Evolutionary conservation across 2,329 filamentous ascomycete species (phyloP).

Genomic region (Trichoderma oligosporum): DNA sequence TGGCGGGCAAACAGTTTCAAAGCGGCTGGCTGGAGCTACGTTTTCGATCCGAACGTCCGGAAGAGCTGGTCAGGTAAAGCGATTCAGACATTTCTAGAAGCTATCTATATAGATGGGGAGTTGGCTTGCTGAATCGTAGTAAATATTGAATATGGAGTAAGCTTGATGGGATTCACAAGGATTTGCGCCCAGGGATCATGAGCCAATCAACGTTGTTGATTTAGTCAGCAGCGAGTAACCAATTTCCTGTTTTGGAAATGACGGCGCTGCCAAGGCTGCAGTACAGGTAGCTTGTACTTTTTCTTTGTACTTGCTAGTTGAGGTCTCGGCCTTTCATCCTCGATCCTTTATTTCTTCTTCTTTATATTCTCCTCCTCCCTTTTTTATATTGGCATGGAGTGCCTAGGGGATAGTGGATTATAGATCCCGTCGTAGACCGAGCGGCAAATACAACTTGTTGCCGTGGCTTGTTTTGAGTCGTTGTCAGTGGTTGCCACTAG

Average conservation of each 20-base stretch:
- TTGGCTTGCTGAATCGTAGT: not conserved
- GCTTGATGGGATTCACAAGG: not conserved
- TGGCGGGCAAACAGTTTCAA: not conserved
- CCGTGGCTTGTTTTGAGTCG: not conserved
- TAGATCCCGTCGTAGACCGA: conserved; percentile 10
- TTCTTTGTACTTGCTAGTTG: no score
- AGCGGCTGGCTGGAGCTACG: not conserved
- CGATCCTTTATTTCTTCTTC: not conserved
- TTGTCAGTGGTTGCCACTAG: not conserved
- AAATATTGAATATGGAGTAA: no score
- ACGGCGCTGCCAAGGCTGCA: not conserved
- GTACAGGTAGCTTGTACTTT: not conserved
- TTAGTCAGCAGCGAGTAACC: conserved; percentile 35
- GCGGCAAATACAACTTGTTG: not conserved
- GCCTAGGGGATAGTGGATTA: not conserved
- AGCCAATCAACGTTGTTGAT: conserved; percentile 31
- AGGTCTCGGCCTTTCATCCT: no score
- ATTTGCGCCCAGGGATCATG: not conserved
- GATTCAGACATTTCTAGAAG: conserved; percentile 8
- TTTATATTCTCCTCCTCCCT: no score
- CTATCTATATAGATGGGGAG: not conserved
- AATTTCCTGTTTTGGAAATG: conserved; percentile 6
- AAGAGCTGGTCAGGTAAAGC: conserved; percentile 18
- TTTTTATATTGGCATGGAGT: not conserved
- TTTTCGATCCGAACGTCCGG: conserved; percentile 8